A percentile compares a stretch with the other conserved stretches of the same genome.
These are phyloP conservation scores for Phellopilus nigrolimitatus DNA, from an alignment of 1,284 basidiomycete genomes.

Conservation along the genomic window DNA sequence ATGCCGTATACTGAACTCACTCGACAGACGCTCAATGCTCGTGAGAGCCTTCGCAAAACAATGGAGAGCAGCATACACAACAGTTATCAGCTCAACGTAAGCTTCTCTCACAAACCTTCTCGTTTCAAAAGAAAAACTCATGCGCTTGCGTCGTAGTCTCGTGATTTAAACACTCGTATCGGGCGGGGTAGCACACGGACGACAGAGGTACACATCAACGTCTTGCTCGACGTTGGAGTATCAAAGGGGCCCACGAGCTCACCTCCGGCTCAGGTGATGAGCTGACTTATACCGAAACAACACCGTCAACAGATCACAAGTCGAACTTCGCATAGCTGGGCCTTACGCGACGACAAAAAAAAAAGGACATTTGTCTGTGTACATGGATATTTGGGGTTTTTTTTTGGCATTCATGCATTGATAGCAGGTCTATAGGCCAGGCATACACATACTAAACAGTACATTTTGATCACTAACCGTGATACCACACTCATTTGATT, in stretches of 20 bases:
- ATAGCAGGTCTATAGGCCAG: slow-evolving; percentile 5
- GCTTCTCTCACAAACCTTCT: neutral
- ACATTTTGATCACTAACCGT: too few species aligned
- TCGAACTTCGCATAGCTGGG: slow-evolving; percentile 9
- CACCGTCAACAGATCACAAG: slow-evolving; percentile 13
- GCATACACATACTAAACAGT: too few species aligned
- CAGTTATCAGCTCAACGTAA: slow-evolving; percentile 10
- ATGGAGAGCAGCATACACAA: slow-evolving; percentile 17
- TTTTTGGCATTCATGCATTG: too few species aligned
- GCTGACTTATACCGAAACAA: slow-evolving; percentile 4
- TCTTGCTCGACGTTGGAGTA: slow-evolving; percentile 12
- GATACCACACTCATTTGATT: too few species aligned
- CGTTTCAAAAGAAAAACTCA: neutral
- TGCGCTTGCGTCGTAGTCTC: slow-evolving; percentile 1
- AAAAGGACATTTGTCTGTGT: slow-evolving; percentile 7
- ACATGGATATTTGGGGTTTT: neutral
- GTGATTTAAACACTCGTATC: slow-evolving; percentile 3
- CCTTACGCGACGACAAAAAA: neutral
- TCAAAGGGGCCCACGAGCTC: slow-evolving; percentile 7
- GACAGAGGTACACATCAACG: slow-evolving; percentile 17
- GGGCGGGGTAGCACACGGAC: slow-evolving; percentile 6
- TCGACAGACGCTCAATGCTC: slow-evolving; percentile 15
- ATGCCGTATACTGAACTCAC: neutral
- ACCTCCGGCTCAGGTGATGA: slow-evolving; percentile 9
- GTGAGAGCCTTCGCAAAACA: slow-evolving; percentile 13